A percentile compares a stretch with the other conserved stretches of the same genome.
Evolutionary conservation across 192 early-diverging fungal genomes (phyloP).

Genomic region (Spizellomyces sp.): DNA sequence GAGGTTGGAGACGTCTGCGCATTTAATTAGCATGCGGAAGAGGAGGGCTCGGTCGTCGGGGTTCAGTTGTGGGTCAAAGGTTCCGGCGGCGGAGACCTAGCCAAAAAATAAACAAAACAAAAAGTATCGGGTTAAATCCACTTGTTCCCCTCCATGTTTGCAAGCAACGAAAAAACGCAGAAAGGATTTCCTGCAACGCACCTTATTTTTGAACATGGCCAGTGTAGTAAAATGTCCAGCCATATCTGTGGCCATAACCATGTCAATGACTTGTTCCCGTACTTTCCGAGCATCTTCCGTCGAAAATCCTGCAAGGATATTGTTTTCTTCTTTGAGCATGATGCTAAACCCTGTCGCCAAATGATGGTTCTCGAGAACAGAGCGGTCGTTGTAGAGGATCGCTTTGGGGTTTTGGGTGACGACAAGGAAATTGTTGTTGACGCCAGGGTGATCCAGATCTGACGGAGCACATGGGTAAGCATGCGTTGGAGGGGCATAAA

Average conservation of each 20-base stretch:
- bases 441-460: constrained; percentile 80
- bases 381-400: constrained; percentile 88
- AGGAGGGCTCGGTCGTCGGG: constrained; percentile 35
- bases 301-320: constrained; percentile 42
- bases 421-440: constrained; percentile 93
- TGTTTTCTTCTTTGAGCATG: constrained; percentile 39
- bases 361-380: constrained; percentile 94
- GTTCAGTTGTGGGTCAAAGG: constrained; percentile 18
- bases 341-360: constrained; percentile 45
- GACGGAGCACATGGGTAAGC: neutral
- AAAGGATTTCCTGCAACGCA: constrained; percentile 22
- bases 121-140: neutral
- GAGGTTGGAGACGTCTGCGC: constrained; percentile 59
- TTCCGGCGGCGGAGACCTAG: constrained; percentile 15
- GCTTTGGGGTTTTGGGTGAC: constrained; percentile 80
- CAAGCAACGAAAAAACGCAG: neutral
- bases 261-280: constrained; percentile 45
- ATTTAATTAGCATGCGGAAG: constrained; percentile 55
- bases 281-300: constrained; percentile 38
- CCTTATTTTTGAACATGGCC: constrained; percentile 54
- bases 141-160: constrained; percentile 20
- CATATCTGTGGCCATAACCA: constrained; percentile 62
- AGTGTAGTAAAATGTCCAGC: constrained; percentile 57
- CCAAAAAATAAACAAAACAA: neutral
- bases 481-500: constrained; percentile 59